Conservation (phyloP, 2,329 filamentous ascomycete genomes). For the Trichoderma sp. region DNA sequence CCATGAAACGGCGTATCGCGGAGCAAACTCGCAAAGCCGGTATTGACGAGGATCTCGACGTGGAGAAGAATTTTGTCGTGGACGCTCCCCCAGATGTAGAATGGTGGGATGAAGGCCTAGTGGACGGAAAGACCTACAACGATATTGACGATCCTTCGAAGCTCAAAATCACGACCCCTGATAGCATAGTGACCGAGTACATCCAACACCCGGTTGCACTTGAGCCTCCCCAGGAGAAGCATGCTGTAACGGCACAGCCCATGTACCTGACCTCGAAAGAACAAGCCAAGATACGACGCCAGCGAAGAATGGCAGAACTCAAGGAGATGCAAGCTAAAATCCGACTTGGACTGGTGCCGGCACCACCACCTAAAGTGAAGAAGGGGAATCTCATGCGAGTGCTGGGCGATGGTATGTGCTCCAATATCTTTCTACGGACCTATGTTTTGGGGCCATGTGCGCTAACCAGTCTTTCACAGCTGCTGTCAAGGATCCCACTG, state of each 20-base stretch:
- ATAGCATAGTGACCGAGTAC: slow-evolving; percentile 85
- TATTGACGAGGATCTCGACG: slow-evolving; percentile 84
- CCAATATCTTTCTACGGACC: not conserved
- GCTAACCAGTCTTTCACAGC: slow-evolving; percentile 30
- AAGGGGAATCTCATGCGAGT: slow-evolving; percentile 98
- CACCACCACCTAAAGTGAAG: slow-evolving; percentile 93
- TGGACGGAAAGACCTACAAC: slow-evolving; percentile 72
- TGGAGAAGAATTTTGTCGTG: slow-evolving; percentile 85
- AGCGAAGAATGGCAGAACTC: slow-evolving; percentile 85
- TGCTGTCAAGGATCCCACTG: slow-evolving; percentile 91
- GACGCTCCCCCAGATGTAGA: slow-evolving; percentile 83
- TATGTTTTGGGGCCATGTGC: not conserved
- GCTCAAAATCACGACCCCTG: slow-evolving; percentile 72
- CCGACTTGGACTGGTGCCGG: slow-evolving; percentile 80
- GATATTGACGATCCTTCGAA: slow-evolving; percentile 61
- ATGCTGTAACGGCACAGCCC: slow-evolving; percentile 73
- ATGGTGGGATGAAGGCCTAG: slow-evolving; percentile 94
- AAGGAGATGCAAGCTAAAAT: slow-evolving; percentile 98
- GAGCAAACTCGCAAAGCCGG: slow-evolving; percentile 84
- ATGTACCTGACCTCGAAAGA: slow-evolving; percentile 92
- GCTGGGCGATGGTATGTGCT: slow-evolving; percentile 68
- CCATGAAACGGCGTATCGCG: slow-evolving; percentile 91
- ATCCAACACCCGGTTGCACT: slow-evolving; percentile 91
- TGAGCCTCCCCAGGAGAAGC: slow-evolving; percentile 86
- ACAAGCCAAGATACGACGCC: slow-evolving; percentile 83